phyloP scores from a whole-genome alignment of 805 yeast genomes.

The Wickerhamiella lipophila region DNA sequence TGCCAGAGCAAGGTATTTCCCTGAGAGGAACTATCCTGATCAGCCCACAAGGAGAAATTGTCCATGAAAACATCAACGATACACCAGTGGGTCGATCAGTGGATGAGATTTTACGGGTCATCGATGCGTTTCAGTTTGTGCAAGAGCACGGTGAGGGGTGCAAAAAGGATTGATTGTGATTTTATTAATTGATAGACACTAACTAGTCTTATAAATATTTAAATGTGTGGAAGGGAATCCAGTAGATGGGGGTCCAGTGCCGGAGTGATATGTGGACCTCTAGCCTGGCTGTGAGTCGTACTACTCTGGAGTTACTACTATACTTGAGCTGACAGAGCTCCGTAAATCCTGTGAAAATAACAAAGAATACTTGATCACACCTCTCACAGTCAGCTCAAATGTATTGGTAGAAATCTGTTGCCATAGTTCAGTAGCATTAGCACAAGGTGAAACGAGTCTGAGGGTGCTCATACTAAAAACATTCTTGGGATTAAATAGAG shows the following conservation, averaged over 20 bases:
- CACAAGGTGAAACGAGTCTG: constrained; percentile 63
- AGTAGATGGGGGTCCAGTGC: too few relatives aligned
- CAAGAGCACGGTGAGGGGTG: constrained; percentile 65
- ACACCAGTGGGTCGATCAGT: constrained; percentile 99
- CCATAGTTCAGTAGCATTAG: constrained; percentile 42
- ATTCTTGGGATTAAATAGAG: constrained; percentile 51
- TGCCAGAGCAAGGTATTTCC: constrained; percentile 93
- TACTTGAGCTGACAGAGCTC: constrained; percentile 19
- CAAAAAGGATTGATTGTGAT: neutral
- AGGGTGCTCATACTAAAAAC: constrained; percentile 54
- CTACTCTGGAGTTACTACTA: constrained; percentile 5
- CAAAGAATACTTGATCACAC: constrained; percentile 62
- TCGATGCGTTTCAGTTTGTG: constrained; percentile 99
- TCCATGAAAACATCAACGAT: constrained; percentile 97
- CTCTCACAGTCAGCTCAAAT: constrained; percentile 74
- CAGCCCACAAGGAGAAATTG: constrained; percentile 86
- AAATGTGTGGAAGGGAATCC: neutral
- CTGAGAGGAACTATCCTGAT: constrained; percentile 96
- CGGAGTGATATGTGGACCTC: too few relatives aligned
- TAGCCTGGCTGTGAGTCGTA: neutral
- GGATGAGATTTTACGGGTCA: constrained; percentile 92
- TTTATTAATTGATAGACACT: neutral
- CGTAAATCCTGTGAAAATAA: constrained; percentile 38
- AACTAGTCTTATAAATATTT: neutral
- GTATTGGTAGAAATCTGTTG: constrained; percentile 59